phyloP scores from a whole-genome alignment of 1,284 basidiomycete species.

The Ganoderma multipileum region DNA sequence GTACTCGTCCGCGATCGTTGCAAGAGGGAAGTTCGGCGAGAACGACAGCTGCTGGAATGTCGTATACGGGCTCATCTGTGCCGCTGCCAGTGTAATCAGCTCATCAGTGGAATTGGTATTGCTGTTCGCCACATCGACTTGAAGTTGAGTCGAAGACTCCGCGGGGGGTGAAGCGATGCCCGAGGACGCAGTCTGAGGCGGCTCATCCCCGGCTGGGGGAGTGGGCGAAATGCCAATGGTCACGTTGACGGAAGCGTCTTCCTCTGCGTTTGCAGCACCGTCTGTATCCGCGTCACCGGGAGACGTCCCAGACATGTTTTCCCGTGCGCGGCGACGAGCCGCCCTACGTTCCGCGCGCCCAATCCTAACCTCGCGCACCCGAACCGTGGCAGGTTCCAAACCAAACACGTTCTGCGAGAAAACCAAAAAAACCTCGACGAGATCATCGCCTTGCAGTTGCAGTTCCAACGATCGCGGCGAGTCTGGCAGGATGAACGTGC shows the following conservation, averaged over 20 bases:
- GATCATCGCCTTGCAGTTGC: conserved; percentile 89
- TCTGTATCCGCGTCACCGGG: conserved; percentile 46
- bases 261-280: conserved; percentile 53
- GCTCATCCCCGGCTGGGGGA: conserved; percentile 28
- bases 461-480: conserved; percentile 85
- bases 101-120: conserved; percentile 59
- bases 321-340: conserved; percentile 76
- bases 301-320: conserved; percentile 59
- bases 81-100: conserved; percentile 67
- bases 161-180: conserved; percentile 24
- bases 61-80: conserved; percentile 81
- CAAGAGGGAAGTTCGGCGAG: conserved; percentile 82
- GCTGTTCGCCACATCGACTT: conserved; percentile 28
- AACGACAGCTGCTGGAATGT: conserved; percentile 89
- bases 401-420: conserved; percentile 91
- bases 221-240: conserved; percentile 67
- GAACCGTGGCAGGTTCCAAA: conserved; percentile 86
- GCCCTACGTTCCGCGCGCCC: conserved; percentile 85
- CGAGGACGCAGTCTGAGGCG: conserved; percentile 17
- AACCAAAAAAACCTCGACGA: conserved; percentile 87
- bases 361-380: conserved; percentile 89
- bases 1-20: conserved; percentile 87
- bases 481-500: conserved; percentile 89
- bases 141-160: conserved; percentile 29
- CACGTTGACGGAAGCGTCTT: conserved; percentile 68